These are phyloP conservation scores for Leavenworthia alabamica DNA, from an alignment of 345 rosid genomes.

Conservation along the genomic window DNA sequence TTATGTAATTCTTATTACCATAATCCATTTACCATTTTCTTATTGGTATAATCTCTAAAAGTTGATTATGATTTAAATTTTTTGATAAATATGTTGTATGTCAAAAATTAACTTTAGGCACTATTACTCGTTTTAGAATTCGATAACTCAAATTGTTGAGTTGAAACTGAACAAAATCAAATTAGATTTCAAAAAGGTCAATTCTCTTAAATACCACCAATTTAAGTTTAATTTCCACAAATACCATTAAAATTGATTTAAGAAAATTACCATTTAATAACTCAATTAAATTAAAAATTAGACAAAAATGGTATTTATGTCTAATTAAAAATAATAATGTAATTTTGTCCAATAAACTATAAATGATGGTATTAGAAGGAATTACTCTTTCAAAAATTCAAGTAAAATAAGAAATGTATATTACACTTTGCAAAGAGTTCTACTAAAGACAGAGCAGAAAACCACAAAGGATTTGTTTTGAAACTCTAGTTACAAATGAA, in stretches of 20 bases:
- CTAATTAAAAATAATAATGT: too few relatives aligned
- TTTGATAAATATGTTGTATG: background rate
- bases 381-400: too few relatives aligned
- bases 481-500: background rate
- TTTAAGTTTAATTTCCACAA: too few relatives aligned
- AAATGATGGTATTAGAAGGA: too few relatives aligned
- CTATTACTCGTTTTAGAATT: background rate
- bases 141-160: background rate
- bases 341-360: too few relatives aligned
- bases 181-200: background rate
- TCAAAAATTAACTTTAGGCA: background rate
- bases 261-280: too few relatives aligned
- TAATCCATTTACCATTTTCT: background rate
- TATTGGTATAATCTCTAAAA: background rate
- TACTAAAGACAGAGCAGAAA: background rate
- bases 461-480: background rate
- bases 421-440: constrained; percentile 13
- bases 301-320: too few relatives aligned
- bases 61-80: background rate
- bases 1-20: background rate
- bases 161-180: background rate
- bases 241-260: too few relatives aligned
- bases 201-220: too few relatives aligned
- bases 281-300: too few relatives aligned
- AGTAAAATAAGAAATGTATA: background rate